phyloP scores from a whole-genome alignment of 1,284 basidiomycete genomes.

The Cutaneotrichosporon sp. region DNA sequence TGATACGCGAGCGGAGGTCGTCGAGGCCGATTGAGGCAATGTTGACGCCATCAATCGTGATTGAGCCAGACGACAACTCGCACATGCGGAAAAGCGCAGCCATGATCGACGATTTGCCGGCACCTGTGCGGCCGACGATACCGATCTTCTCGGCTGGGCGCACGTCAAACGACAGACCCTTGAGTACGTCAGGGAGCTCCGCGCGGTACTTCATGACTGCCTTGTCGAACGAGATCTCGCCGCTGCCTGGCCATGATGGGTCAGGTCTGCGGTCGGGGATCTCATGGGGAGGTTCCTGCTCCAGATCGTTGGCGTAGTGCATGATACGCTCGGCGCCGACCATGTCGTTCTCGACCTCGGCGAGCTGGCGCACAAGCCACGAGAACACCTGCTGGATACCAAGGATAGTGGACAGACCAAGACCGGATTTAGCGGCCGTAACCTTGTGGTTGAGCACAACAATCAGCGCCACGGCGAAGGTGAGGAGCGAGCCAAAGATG shows the following conservation, averaged over 20 bases:
- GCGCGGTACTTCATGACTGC: constrained; percentile 52
- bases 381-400: constrained; percentile 56
- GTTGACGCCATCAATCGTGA: constrained; percentile 50
- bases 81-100: constrained; percentile 53
- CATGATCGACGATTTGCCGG: constrained; percentile 59
- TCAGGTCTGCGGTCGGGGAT: constrained; percentile 58
- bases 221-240: constrained; percentile 47
- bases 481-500: constrained; percentile 69
- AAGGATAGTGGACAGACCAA: constrained; percentile 53
- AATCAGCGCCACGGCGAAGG: constrained; percentile 72
- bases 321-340: constrained; percentile 76
- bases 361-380: constrained; percentile 75
- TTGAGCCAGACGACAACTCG: constrained; percentile 48
- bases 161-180: constrained; percentile 56
- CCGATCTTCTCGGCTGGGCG: constrained; percentile 53
- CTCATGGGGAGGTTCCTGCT: constrained; percentile 72
- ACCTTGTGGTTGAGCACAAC: constrained; percentile 67
- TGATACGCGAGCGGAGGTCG: constrained; percentile 50
- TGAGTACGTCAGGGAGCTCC: constrained; percentile 52
- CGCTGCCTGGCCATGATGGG: constrained; percentile 59
- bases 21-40: constrained; percentile 52
- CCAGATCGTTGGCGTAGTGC: constrained; percentile 63
- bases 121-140: constrained; percentile 51
- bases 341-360: constrained; percentile 87
- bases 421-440: constrained; percentile 67